Evolutionary conservation across 352 stramenopile genomes (phyloP).

Genomic region (Pythium insidiosum): DNA sequence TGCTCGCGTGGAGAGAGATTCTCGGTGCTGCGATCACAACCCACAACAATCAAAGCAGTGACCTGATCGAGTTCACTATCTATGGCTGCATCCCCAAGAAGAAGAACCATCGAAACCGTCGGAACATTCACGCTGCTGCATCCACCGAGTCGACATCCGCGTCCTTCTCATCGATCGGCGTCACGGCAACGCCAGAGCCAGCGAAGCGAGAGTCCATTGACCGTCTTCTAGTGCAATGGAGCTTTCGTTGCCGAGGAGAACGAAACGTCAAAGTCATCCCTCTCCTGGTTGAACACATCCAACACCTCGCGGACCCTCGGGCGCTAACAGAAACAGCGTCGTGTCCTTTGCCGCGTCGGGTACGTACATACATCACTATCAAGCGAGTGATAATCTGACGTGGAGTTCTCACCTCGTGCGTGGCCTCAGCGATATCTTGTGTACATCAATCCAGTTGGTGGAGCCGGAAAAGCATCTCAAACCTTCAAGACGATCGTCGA

Average conservation of each 20-base stretch:
- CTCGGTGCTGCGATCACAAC: conserved; percentile 30
- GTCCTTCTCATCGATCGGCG: too few species aligned
- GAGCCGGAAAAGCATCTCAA: conserved; percentile 35
- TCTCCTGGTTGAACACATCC: conserved; percentile 28
- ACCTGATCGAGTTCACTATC: conserved; percentile 8
- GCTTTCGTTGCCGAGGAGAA: conserved; percentile 30
- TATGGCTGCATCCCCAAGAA: conserved; percentile 15
- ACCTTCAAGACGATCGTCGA: conserved; percentile 41
- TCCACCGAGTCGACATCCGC: too few species aligned
- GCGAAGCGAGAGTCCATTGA: conserved; percentile 10
- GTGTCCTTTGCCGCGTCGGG: conserved; percentile 6
- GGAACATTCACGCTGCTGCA: too few species aligned
- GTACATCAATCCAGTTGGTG: conserved; percentile 62
- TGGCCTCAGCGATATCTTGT: conserved; percentile 47
- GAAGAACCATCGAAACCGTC: conserved; percentile 10
- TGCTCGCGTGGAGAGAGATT: conserved; percentile 36
- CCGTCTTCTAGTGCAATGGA: conserved; percentile 33
- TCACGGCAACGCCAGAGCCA: conserved; percentile 1
- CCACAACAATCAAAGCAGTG: conserved; percentile 1
- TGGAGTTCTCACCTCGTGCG: not conserved
- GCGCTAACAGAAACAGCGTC: too few species aligned
- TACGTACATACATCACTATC: not conserved
- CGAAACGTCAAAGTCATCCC: conserved; percentile 15
- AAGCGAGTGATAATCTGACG: not conserved
- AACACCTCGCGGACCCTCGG: conserved; percentile 33